Base-by-base conservation (phyloP, 306 rosid species). In the Castanopsis chinensis region DNA sequence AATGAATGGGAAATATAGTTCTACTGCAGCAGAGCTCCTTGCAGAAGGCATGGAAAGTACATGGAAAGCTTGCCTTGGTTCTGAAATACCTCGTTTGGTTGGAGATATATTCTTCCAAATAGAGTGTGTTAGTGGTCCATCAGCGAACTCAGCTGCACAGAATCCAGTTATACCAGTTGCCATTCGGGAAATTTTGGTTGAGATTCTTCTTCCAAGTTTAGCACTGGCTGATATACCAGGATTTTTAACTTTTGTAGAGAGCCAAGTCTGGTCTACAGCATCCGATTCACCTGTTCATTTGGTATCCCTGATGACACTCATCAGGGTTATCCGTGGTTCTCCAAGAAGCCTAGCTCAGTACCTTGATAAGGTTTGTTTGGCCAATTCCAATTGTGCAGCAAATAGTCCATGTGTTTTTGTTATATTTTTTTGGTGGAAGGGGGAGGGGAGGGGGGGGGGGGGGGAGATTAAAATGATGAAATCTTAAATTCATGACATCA, bases 261-360 rank as follows among this genome's bases (percentile, higher is more conserved):
- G 98, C 83, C 98, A 92, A 84, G 89, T 95, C 73, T 95, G 99
- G 99, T 95, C 99, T 76, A 95, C 99, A 65, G 97, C 99, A 78
- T 95, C 98, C 51, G 98, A 92, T 85, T 95, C 99, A 73, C 93
- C 99, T 18, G 96, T 95, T 76, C 98, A 92, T 84, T 72, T 91
- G 82, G 92, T 92, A 72, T 86, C 99, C 69, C 89, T 95, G 75
- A 84, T 87, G 94, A 95, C 99, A 69, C 90, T 95, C 71, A 88
- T 91, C 70, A 92, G 95, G 91, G 88, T 90, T 80, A 89, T 91
- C 85, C 99, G 91, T 80, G 85, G 92, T 67, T 89, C 91, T 86
- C 96, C 98, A 30, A 95, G 92, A 88, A 84, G 80, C 83, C 83
- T 89, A 83, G 98, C 91, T 71, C 99, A 90, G 73, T 86, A 88